Base-by-base conservation (phyloP, 73 alveolate species). In the Paramecium octaurelia region DNA sequence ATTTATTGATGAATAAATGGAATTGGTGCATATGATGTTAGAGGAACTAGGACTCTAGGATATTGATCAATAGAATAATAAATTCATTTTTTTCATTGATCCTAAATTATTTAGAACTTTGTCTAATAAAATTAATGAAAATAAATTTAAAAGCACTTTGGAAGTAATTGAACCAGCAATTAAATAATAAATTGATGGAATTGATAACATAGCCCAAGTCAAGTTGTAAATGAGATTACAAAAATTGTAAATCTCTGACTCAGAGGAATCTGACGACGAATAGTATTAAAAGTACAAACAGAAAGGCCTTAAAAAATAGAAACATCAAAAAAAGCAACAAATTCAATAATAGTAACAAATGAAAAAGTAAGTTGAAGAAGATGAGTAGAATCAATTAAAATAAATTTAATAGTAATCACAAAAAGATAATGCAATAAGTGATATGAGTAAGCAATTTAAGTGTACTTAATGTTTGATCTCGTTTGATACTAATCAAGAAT, bases 391-490 rank as follows among this genome's bases (percentile, higher is more conserved):
- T 34, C 27, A 85, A 59, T 31, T 29, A 43, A 8, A 85, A 29
- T 60, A 87, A 80, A 36, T 50, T 34, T 77, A 50, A 48, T 43
- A 71, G 24, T 44, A 58, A 92, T 86, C 43, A 92, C 18, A 76
- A 69, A 24, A 40, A 43, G 90, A 85, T 36, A 68, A 48, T 44
- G 77, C 84, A 12, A 10, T 46, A 92, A 21, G 50, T 18, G 59
- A 64, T 36, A 27, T 68, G 86, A 50, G 50, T 80, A 18, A 54
- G 10, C 68, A 69, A 57, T 59, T 64, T 40, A 68, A 75, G 44
- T 94, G 97, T 59, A 48, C 97, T 8, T 76, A 95, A 8, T 94
- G 97, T 42, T 34, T 18, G 12, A 80, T 89, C 1, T 75, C 54
- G 2, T 94, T 92, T 73, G 94, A 84, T 16, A 86, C 94, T 16